Conservation (phyloP, 2,329 filamentous ascomycete genomes). For the Gyromitra esculenta region DNA sequence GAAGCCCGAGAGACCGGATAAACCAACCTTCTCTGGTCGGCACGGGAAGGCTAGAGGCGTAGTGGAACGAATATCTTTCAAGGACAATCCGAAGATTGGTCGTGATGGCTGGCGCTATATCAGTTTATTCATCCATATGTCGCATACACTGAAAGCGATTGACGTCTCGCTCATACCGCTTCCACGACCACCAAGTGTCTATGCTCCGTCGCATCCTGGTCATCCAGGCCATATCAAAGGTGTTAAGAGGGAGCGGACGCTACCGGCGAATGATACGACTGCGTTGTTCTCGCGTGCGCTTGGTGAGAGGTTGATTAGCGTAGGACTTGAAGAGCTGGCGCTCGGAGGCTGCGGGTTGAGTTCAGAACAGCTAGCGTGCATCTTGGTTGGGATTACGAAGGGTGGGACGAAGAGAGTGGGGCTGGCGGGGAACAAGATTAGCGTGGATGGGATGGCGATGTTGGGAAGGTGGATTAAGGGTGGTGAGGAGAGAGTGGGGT, state of each 20-base stretch:
- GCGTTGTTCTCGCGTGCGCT: slow-evolving; percentile 78
- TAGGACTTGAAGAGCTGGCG: slow-evolving; percentile 81
- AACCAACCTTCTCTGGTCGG: slow-evolving; percentile 20
- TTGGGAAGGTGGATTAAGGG: slow-evolving; percentile 74
- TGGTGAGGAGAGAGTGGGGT: slow-evolving; percentile 66
- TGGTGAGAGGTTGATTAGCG: slow-evolving; percentile 77
- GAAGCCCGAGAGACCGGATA: slow-evolving; percentile 3
- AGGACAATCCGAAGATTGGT: slow-evolving; percentile 86
- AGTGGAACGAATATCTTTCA: slow-evolving; percentile 85
- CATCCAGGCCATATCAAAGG: slow-evolving; percentile 54
- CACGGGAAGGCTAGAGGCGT: slow-evolving; percentile 71
- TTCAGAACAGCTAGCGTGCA: slow-evolving; percentile 74
- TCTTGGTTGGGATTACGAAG: slow-evolving; percentile 83
- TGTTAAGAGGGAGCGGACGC: slow-evolving; percentile 53
- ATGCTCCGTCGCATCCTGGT: slow-evolving; percentile 43
- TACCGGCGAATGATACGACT: slow-evolving; percentile 66
- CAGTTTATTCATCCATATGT: slow-evolving; percentile 88
- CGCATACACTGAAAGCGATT: slow-evolving; percentile 81
- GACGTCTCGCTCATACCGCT: slow-evolving; percentile 88
- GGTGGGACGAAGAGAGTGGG: slow-evolving; percentile 82
- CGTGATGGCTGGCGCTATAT: slow-evolving; percentile 91
- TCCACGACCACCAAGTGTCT: slow-evolving; percentile 63
- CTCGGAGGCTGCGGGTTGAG: slow-evolving; percentile 80
- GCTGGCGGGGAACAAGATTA: slow-evolving; percentile 82
- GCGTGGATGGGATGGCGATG: slow-evolving; percentile 76